Evolutionary conservation across 2,329 filamentous ascomycete genomes (phyloP).

Genomic region (Xylariaceae sp.): DNA sequence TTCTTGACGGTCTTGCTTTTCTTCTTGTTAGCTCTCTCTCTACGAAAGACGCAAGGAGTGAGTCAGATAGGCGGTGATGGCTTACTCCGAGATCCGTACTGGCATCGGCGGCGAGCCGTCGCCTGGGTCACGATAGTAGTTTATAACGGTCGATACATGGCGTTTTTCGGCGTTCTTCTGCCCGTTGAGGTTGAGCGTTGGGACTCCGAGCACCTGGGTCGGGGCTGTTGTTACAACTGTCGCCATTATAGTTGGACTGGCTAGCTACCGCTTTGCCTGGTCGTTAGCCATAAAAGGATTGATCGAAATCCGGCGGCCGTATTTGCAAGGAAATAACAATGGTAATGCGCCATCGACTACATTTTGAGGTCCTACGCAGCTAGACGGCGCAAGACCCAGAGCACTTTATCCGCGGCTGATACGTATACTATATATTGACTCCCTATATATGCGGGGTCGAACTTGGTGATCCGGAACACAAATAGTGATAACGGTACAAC

Average conservation of each 20-base stretch:
- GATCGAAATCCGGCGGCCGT: not conserved
- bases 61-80: too few relatives aligned
- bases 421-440: conserved; percentile 10
- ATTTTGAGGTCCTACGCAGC: not conserved
- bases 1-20: conserved; percentile 41
- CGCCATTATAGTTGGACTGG: conserved; percentile 13
- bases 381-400: conserved; percentile 3
- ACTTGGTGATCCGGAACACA: conserved; percentile 20
- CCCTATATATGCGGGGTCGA: conserved; percentile 14
- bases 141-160: conserved; percentile 36
- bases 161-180: conserved; percentile 15
- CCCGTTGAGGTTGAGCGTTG: conserved; percentile 1
- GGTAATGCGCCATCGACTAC: not conserved
- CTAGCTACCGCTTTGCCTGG: not conserved
- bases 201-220: conserved; percentile 8
- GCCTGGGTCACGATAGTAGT: conserved; percentile 41
- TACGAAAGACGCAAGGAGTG: not conserved
- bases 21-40: conserved; percentile 3
- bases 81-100: conserved; percentile 39
- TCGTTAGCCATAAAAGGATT: too few relatives aligned
- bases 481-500: conserved; percentile 5
- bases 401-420: conserved; percentile 25
- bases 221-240: conserved; percentile 14
- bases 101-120: conserved; percentile 39
- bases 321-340: not conserved